Conservation (phyloP, 169 alveolate species). For the Eimeria maxima region DNA sequence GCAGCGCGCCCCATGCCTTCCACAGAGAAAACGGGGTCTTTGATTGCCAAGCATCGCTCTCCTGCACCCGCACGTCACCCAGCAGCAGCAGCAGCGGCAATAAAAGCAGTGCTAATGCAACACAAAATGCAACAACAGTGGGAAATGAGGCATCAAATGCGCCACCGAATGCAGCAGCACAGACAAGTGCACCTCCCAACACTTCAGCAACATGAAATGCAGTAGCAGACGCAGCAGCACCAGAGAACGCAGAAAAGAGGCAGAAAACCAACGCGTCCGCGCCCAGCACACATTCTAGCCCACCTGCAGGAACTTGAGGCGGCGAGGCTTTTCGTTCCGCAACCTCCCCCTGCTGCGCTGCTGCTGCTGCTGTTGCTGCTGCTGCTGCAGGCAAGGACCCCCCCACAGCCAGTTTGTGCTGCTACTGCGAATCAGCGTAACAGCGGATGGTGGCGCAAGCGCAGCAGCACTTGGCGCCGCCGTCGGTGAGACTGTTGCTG, state of each 20-base stretch:
- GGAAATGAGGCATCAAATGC: neutral
- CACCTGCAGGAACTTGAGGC: constrained; percentile 65
- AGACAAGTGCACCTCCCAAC: too few species aligned
- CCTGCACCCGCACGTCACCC: constrained; percentile 39
- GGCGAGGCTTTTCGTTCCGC: constrained; percentile 79
- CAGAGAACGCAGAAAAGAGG: neutral
- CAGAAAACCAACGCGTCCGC: neutral
- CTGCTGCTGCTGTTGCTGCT: constrained; percentile 81
- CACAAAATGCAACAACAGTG: neutral
- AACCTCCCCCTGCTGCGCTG: constrained; percentile 78
- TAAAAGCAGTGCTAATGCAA: neutral
- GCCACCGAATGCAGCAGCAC: neutral
- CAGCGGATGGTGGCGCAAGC: constrained; percentile 43
- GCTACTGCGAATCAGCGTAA: constrained; percentile 26
- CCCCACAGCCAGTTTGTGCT: constrained; percentile 72
- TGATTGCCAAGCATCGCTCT: constrained; percentile 68
- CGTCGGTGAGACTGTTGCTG: constrained; percentile 16
- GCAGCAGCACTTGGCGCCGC: constrained; percentile 29
- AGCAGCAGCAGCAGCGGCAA: neutral
- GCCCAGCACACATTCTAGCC: neutral
- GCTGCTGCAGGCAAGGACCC: constrained; percentile 73
- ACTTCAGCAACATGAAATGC: neutral
- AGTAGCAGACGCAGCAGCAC: neutral
- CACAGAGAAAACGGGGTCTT: constrained; percentile 75
- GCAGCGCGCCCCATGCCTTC: constrained; percentile 78